Evolutionary conservation across 2,329 filamentous ascomycete species (phyloP).

Genomic region (Talaromyces sp.): DNA sequence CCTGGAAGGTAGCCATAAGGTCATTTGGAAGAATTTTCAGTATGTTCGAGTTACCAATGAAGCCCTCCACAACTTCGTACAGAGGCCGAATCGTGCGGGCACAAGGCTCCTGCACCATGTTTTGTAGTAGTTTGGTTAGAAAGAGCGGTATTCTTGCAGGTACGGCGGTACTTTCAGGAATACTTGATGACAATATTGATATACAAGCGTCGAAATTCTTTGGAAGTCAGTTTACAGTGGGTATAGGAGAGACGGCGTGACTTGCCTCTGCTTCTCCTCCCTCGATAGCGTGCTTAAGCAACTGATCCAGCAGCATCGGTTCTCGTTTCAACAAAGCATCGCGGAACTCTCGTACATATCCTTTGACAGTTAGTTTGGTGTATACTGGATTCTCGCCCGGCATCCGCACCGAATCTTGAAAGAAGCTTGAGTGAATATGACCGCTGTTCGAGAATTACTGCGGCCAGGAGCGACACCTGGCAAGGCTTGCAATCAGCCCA

Average conservation of each 20-base stretch:
- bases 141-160: constrained; percentile 31
- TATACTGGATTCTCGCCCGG: neutral
- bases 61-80: constrained; percentile 26
- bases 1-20: constrained; percentile 31
- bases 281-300: constrained; percentile 27
- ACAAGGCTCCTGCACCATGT: constrained; percentile 25
- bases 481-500: constrained; percentile 49
- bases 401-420: constrained; percentile 41
- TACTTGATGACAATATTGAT: constrained; percentile 29
- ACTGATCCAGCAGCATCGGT: constrained; percentile 29
- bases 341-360: constrained; percentile 22
- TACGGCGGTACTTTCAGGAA: constrained; percentile 22
- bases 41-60: constrained; percentile 22
- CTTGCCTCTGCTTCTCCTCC: constrained; percentile 26
- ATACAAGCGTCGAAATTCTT: constrained; percentile 29
- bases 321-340: constrained; percentile 28
- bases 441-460: constrained; percentile 45
- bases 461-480: constrained; percentile 41
- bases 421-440: constrained; percentile 50
- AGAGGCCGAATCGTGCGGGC: constrained; percentile 29
- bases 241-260: neutral
- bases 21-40: constrained; percentile 27
- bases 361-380: constrained; percentile 18
- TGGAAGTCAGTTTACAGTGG: neutral
- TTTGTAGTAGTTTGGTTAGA: constrained; percentile 24